These are phyloP conservation scores for Tritrichomonas musculus DNA, from an alignment of 208 protist species.

Conservation along the genomic window DNA sequence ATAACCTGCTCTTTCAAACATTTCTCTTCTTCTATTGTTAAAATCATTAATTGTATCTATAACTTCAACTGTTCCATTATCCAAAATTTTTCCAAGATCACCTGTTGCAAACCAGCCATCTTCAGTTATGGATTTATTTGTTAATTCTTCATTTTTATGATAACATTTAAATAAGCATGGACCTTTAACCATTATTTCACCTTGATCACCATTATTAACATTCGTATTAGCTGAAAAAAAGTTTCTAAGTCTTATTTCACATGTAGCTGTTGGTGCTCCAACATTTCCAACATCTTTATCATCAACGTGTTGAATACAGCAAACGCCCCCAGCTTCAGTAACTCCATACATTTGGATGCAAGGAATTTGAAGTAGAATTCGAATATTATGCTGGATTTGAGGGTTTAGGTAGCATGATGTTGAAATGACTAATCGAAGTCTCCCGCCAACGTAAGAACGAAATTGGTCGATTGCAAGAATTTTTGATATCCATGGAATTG, in stretches of 20 bases:
- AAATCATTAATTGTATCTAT: background rate
- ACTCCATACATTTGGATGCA: background rate
- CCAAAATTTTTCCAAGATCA: background rate
- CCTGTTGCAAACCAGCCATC: slow-evolving; percentile 37
- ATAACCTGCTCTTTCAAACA: background rate
- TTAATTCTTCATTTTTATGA: background rate
- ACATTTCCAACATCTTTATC: background rate
- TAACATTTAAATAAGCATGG: slow-evolving; percentile 6
- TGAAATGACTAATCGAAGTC: background rate
- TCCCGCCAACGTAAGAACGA: background rate
- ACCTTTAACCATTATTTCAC: slow-evolving; percentile 19
- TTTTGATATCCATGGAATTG: background rate
- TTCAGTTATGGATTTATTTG: background rate
- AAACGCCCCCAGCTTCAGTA: background rate
- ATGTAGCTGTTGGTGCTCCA: background rate
- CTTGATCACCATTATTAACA: background rate
- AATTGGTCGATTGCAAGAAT: background rate
- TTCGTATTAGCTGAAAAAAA: background rate
- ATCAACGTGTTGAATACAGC: background rate
- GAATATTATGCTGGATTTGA: background rate
- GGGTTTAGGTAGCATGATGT: background rate
- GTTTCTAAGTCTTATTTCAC: background rate
- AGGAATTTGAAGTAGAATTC: background rate
- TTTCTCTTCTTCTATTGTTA: background rate
- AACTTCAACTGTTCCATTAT: background rate